Conservation (phyloP, 495 filamentous ascomycete species). For the Saxispiralis lemnorum region DNA sequence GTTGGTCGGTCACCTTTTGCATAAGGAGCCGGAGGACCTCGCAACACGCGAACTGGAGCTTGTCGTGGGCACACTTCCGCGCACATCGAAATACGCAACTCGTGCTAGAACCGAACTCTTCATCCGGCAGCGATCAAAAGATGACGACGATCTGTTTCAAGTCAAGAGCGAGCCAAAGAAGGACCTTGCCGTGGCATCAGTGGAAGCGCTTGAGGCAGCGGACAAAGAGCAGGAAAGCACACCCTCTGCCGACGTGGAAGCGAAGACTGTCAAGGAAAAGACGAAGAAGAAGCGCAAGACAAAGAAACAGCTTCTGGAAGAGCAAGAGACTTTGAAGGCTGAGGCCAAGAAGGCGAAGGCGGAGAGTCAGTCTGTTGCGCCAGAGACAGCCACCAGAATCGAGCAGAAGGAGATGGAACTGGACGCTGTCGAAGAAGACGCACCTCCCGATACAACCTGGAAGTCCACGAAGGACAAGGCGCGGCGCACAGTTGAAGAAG, state of each 20-base stretch:
- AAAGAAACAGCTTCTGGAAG: conserved; percentile 56
- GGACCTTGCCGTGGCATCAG: conserved; percentile 21
- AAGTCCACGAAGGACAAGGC: conserved; percentile 42
- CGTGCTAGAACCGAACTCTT: conserved; percentile 41
- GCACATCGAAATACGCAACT: conserved; percentile 49
- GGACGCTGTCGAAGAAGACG: conserved; percentile 18
- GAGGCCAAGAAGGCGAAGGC: conserved; percentile 22
- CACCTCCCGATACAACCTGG: conserved; percentile 37
- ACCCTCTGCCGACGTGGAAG: conserved; percentile 27
- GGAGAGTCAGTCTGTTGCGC: conserved; percentile 11
- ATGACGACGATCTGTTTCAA: conserved; percentile 63
- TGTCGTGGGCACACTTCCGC: conserved; percentile 25
- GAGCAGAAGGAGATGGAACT: conserved; percentile 18
- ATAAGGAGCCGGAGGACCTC: conserved; percentile 29
- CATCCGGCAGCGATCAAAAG: conserved; percentile 52
- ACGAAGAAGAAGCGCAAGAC: conserved; percentile 42
- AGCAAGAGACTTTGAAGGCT: conserved; percentile 42
- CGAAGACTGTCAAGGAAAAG: conserved; percentile 21
- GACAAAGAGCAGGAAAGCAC: conserved; percentile 17
- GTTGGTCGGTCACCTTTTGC: conserved; percentile 23
- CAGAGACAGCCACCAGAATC: conserved; percentile 8
- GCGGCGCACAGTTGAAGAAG: conserved; percentile 50
- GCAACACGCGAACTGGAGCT: conserved; percentile 25
- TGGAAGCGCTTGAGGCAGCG: conserved; percentile 27
- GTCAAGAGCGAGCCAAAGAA: conserved; percentile 24